Evolutionary conservation across 805 yeast genomes (phyloP).

Genomic region (Saccharomyces eubayanus): DNA sequence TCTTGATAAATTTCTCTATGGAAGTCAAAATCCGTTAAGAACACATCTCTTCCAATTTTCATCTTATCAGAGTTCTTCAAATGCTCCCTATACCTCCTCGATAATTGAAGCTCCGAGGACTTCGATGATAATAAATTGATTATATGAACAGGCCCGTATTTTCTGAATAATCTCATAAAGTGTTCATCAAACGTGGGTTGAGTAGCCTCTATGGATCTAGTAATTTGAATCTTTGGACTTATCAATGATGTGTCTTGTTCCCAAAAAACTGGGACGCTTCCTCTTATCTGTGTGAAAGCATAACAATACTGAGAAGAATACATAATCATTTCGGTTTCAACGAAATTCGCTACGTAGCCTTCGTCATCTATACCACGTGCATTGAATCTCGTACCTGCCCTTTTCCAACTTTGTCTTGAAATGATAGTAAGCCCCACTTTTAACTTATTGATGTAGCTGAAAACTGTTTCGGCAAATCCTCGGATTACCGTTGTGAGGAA

Average conservation of each 20-base stretch:
- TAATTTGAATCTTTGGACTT: slow-evolving; percentile 78
- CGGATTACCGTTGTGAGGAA: slow-evolving; percentile 87
- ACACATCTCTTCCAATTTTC: slow-evolving; percentile 29
- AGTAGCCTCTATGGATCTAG: slow-evolving; percentile 84
- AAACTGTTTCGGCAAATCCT: slow-evolving; percentile 82
- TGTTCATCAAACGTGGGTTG: slow-evolving; percentile 84
- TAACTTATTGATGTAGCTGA: slow-evolving; percentile 31
- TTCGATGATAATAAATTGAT: slow-evolving; percentile 77
- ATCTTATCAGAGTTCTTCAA: slow-evolving; percentile 35
- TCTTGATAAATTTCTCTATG: slow-evolving; percentile 86
- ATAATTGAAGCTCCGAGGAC: slow-evolving; percentile 63
- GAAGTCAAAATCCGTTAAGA: slow-evolving; percentile 82
- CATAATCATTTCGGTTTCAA: slow-evolving; percentile 80
- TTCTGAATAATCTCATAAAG: slow-evolving; percentile 56
- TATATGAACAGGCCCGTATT: slow-evolving; percentile 80
- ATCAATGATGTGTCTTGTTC: slow-evolving; percentile 89
- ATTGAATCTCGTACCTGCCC: slow-evolving; percentile 93
- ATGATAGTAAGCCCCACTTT: slow-evolving; percentile 59
- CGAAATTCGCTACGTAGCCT: slow-evolving; percentile 92
- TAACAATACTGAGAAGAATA: slow-evolving; percentile 48
- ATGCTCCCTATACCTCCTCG: slow-evolving; percentile 56
- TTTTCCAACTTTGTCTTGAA: slow-evolving; percentile 87
- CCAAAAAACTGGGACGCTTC: slow-evolving; percentile 95
- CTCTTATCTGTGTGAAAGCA: slow-evolving; percentile 81
- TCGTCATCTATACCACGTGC: slow-evolving; percentile 94